A percentile compares a stretch with the other conserved stretches of the same genome.
These are phyloP conservation scores for Chrysoporthe austroafricana DNA, from an alignment of 2,329 filamentous ascomycete genomes.

Conservation along the genomic window DNA sequence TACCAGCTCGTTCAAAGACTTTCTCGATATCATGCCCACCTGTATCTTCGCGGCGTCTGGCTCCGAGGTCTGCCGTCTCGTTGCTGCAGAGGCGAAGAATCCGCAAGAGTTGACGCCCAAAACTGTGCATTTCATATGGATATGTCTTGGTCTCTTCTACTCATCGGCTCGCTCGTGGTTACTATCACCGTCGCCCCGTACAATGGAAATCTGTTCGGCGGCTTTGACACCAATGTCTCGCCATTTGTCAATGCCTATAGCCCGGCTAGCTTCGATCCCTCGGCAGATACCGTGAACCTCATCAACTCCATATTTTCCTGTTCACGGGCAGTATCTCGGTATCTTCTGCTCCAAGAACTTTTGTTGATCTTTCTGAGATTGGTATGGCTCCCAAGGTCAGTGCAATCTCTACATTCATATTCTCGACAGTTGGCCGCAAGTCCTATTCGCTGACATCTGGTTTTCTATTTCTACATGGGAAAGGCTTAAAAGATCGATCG, in stretches of 20 bases:
- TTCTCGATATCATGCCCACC: conserved; percentile 57
- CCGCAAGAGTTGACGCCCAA: conserved; percentile 47
- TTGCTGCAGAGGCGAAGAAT: conserved; percentile 48
- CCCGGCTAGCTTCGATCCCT: conserved; percentile 42
- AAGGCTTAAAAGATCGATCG: conserved; percentile 42
- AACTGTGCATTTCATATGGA: conserved; percentile 50
- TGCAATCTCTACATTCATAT: not conserved
- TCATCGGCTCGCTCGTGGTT: conserved; percentile 48
- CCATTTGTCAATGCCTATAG: conserved; percentile 51
- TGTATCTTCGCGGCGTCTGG: conserved; percentile 56
- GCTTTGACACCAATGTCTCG: conserved; percentile 45
- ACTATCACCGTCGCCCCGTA: conserved; percentile 48
- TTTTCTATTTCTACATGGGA: conserved; percentile 30
- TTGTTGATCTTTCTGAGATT: conserved; percentile 48
- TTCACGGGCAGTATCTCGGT: conserved; percentile 48
- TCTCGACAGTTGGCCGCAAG: not conserved
- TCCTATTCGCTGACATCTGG: not conserved
- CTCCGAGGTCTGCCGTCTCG: conserved; percentile 47
- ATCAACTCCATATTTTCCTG: conserved; percentile 51
- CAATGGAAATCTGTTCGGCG: conserved; percentile 46
- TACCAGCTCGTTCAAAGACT: conserved; percentile 50
- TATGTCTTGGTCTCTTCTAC: conserved; percentile 51
- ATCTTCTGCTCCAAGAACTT: conserved; percentile 48
- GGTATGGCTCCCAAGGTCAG: conserved; percentile 44
- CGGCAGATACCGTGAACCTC: conserved; percentile 53